Percentiles rank a stretch among this genome's conserved stretches.
Conservation (phyloP, 306 rosid genomes). For the Cucurbita moschata region DNA sequence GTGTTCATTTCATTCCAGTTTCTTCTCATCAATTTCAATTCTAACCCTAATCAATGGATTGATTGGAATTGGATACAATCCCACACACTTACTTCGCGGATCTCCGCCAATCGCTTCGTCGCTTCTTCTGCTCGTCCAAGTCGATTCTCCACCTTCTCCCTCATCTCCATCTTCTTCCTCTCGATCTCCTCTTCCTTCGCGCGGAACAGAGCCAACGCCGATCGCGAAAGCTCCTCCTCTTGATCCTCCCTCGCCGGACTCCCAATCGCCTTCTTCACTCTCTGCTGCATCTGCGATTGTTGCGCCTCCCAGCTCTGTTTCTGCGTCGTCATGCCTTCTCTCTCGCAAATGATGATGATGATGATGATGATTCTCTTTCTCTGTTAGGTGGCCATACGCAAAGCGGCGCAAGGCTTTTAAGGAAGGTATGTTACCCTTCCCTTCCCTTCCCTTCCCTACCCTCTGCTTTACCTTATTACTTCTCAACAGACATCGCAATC, state of each 20-base stretch:
- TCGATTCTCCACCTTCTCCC: slow-evolving; percentile 62
- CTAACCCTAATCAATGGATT: neutral
- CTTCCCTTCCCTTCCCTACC: neutral
- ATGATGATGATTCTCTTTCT: slow-evolving; percentile 20
- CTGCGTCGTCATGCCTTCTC: slow-evolving; percentile 48
- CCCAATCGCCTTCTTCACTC: slow-evolving; percentile 24
- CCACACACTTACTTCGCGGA: slow-evolving; percentile 49
- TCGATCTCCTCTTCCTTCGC: slow-evolving; percentile 93
- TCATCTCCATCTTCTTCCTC: slow-evolving; percentile 70
- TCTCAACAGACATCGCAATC: slow-evolving; percentile 25
- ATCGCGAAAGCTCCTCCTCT: slow-evolving; percentile 74
- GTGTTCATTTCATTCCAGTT: neutral
- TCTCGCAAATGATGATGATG: slow-evolving; percentile 32
- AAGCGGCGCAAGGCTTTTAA: slow-evolving; percentile 36
- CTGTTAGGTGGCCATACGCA: slow-evolving; percentile 25
- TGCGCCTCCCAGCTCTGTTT: slow-evolving; percentile 33
- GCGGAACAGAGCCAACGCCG: slow-evolving; percentile 52
- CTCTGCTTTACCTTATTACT: slow-evolving; percentile 9
- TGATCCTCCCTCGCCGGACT: slow-evolving; percentile 53
- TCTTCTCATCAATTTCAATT: neutral
- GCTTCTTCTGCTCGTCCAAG: slow-evolving; percentile 61
- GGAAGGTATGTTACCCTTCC: slow-evolving; percentile 11
- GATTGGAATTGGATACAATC: neutral
- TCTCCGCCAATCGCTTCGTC: slow-evolving; percentile 70
- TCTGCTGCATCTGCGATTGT: slow-evolving; percentile 17